Conservation (phyloP, 495 filamentous ascomycete species). For the Polyplosphaeria fusca region DNA sequence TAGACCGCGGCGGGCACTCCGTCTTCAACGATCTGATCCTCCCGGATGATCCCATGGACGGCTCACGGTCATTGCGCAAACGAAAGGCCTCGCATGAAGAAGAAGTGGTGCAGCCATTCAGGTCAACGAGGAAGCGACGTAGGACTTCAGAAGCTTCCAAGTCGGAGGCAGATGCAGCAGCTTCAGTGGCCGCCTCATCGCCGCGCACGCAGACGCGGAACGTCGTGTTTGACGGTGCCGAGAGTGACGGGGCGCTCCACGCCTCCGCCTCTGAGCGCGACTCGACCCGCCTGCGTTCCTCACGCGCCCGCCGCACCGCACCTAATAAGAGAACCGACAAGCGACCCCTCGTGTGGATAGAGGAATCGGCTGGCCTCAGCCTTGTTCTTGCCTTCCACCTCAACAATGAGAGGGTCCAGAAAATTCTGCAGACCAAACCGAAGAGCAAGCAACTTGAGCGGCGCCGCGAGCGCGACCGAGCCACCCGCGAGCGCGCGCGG, state of each 20-base stretch:
- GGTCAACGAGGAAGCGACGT: conserved; percentile 40
- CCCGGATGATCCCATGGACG: conserved; percentile 78
- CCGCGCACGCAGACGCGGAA: conserved; percentile 4
- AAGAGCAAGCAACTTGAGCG: conserved; percentile 50
- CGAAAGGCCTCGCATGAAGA: conserved; percentile 66
- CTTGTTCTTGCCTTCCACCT: conserved; percentile 61
- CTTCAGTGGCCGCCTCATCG: conserved; percentile 26
- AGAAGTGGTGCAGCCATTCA: conserved; percentile 39
- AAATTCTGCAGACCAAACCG: conserved; percentile 53
- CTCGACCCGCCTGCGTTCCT: conserved; percentile 30
- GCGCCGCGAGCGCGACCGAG: conserved; percentile 21
- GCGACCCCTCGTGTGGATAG: conserved; percentile 36
- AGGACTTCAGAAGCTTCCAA: conserved; percentile 27
- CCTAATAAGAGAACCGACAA: conserved; percentile 32
- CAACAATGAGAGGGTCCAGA: conserved; percentile 54
- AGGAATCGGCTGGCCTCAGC: conserved; percentile 39
- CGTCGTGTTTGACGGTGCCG: background rate
- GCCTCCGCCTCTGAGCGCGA: conserved; percentile 21
- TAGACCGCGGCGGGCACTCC: conserved; percentile 74
- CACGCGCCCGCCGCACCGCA: conserved; percentile 37
- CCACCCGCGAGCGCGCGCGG: conserved; percentile 39
- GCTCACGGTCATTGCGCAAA: conserved; percentile 81
- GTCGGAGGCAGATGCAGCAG: conserved; percentile 5
- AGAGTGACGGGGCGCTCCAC: conserved; percentile 20
- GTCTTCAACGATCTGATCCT: conserved; percentile 78